phyloP scores from a whole-genome alignment of 2,329 filamentous ascomycete species.

The Huntiella abstrusa region DNA sequence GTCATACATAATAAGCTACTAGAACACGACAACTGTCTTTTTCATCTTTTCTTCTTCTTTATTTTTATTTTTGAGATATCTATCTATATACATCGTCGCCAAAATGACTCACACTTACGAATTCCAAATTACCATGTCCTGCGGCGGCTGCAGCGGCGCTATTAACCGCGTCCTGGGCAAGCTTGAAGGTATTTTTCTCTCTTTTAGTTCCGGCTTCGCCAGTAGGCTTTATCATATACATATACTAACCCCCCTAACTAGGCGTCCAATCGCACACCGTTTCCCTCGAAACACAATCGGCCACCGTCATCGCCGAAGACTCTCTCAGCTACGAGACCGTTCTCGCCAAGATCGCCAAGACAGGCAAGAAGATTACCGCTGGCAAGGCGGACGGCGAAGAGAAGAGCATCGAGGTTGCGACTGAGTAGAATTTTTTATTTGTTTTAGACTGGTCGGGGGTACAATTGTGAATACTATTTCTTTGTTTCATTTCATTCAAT shows the following conservation, averaged over 20 bases:
- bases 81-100: background rate
- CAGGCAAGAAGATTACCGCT: conserved; percentile 75
- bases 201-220: background rate
- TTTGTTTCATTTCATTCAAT: background rate
- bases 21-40: background rate
- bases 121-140: conserved; percentile 88
- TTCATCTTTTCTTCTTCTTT: background rate
- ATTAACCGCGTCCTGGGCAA: conserved; percentile 83
- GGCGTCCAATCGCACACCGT: conserved; percentile 78
- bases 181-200: conserved; percentile 51
- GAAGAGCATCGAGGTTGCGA: conserved; percentile 30
- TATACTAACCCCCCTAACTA: conserved; percentile 19
- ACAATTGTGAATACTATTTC: background rate
- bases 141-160: conserved; percentile 88
- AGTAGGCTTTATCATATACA: background rate
- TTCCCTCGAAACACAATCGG: conserved; percentile 69
- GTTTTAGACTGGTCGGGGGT: background rate
- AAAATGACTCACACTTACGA: conserved; percentile 76
- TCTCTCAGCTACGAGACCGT: conserved; percentile 61
- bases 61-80: background rate
- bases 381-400: conserved; percentile 50
- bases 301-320: conserved; percentile 52
- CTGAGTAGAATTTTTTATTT: conserved; percentile 7
- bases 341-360: conserved; percentile 80
- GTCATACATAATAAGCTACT: too few species aligned